Percentiles rank a stretch among this genome's conserved stretches.
phyloP scores from a whole-genome alignment of 1,284 basidiomycete genomes.

The Moniliella sp. region DNA sequence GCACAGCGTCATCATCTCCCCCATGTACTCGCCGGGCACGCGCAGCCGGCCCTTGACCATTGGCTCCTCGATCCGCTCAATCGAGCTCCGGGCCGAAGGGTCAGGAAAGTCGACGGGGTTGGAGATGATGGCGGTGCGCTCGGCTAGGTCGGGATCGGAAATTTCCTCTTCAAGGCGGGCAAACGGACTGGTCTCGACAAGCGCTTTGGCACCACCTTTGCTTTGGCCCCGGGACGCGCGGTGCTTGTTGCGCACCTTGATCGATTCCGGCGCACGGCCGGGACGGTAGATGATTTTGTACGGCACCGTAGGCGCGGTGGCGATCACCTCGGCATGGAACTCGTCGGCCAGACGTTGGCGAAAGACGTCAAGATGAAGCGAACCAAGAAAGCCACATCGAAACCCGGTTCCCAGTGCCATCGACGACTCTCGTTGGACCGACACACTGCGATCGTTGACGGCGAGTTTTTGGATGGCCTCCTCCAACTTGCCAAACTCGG shows the following conservation, averaged over 20 bases:
- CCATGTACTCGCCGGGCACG: constrained; percentile 27
- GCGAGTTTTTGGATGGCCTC: constrained; percentile 75
- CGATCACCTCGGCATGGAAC: constrained; percentile 39
- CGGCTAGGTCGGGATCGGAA: no score
- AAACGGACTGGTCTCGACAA: no score
- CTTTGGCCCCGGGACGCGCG: no score
- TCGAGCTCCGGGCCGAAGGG: constrained; percentile 8
- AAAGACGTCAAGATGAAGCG: constrained; percentile 90
- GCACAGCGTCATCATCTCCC: constrained; percentile 31
- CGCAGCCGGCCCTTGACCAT: constrained; percentile 20
- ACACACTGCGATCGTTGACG: constrained; percentile 69
- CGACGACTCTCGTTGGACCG: constrained; percentile 75
- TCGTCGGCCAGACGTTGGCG: constrained; percentile 90
- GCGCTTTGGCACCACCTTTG: no score
- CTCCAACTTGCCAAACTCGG: constrained; percentile 76
- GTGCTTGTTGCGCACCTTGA: not conserved
- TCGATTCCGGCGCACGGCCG: not conserved
- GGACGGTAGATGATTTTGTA: constrained; percentile 14
- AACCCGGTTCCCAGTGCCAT: constrained; percentile 83
- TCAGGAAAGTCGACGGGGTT: constrained; percentile 30
- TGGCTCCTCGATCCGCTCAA: constrained; percentile 17
- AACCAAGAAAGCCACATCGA: constrained; percentile 80
- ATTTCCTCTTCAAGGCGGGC: no score
- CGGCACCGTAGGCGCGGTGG: constrained; percentile 28
- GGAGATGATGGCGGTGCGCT: constrained; percentile 10